phyloP scores from a whole-genome alignment of 1,284 basidiomycete genomes.

The Omphalotus olearius region DNA sequence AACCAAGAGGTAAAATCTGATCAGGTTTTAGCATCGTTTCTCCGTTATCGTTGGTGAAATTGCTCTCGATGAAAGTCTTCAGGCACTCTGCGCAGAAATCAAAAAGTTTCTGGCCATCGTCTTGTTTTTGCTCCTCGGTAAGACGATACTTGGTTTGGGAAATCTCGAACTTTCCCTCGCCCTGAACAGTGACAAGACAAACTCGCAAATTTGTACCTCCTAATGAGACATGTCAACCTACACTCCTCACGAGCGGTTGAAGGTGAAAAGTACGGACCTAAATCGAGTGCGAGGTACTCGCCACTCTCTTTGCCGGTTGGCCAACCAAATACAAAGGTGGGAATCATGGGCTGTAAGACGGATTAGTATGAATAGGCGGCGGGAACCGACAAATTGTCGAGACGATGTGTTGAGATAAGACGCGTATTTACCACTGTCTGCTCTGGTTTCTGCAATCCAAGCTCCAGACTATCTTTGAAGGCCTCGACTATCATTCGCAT shows the following conservation, averaged over 20 bases:
- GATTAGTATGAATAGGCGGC: constrained; percentile 8
- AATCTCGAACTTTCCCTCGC: constrained; percentile 94
- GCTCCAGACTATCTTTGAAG: constrained; percentile 89
- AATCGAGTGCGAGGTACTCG: constrained; percentile 90
- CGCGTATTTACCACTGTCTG: constrained; percentile 81
- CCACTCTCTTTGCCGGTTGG: constrained; percentile 88
- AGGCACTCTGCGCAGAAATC: constrained; percentile 98
- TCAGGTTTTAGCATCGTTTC: constrained; percentile 62
- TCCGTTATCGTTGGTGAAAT: constrained; percentile 56
- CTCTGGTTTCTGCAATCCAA: constrained; percentile 77
- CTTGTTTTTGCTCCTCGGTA: constrained; percentile 97
- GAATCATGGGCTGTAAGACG: constrained; percentile 83
- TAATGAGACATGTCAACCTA: constrained; percentile 22
- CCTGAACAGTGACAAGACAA: constrained; percentile 91
- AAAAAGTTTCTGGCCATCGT: constrained; percentile 91
- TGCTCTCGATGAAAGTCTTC: constrained; percentile 84
- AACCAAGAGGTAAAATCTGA: constrained; percentile 81
- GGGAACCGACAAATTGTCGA: not conserved
- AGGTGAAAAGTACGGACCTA: constrained; percentile 52
- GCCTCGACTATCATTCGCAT: constrained; percentile 98
- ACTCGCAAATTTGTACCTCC: constrained; percentile 96
- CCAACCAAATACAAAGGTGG: constrained; percentile 97
- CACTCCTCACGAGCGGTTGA: not conserved
- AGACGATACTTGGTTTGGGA: constrained; percentile 97
- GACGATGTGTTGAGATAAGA: not conserved